These are phyloP conservation scores for Leptographium procerum DNA, from an alignment of 2,329 filamentous ascomycete genomes.

Conservation along the genomic window DNA sequence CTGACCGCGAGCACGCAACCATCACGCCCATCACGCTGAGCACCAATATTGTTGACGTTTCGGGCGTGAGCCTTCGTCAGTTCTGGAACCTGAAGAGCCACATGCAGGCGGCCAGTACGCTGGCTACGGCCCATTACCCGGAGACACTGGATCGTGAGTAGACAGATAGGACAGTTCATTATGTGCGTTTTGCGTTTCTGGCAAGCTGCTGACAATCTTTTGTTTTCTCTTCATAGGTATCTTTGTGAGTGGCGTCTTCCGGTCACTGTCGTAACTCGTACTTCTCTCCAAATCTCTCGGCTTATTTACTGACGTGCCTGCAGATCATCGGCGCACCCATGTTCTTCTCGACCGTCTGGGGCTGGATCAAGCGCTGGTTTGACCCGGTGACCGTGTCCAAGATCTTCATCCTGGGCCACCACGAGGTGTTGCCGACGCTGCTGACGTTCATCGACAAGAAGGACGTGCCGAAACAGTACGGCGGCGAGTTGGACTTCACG, in stretches of 20 bases:
- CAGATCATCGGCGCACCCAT: conserved; percentile 77
- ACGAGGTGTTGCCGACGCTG: conserved; percentile 67
- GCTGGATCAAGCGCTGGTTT: conserved; percentile 93
- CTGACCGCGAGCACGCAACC: conserved; percentile 57
- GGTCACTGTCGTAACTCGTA: neutral
- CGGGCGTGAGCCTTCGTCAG: conserved; percentile 75
- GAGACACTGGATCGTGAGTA: conserved; percentile 83
- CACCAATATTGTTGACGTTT: conserved; percentile 92
- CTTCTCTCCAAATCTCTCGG: too few relatives aligned
- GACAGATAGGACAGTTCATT: neutral
- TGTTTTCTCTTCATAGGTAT: neutral
- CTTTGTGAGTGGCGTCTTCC: conserved; percentile 4
- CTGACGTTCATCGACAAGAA: conserved; percentile 68
- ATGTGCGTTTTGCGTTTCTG: neutral
- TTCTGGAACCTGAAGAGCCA: conserved; percentile 92
- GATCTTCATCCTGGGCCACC: conserved; percentile 73
- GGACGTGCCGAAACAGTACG: conserved; percentile 83
- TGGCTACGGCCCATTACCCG: conserved; percentile 89
- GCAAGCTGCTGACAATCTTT: neutral
- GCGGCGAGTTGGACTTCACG: conserved; percentile 71
- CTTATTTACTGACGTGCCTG: neutral
- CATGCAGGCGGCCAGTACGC: conserved; percentile 82
- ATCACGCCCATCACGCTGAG: conserved; percentile 77
- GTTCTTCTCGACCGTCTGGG: conserved; percentile 90
- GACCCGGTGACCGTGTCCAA: conserved; percentile 89